Evolutionary conservation across 2,329 filamentous ascomycete genomes (phyloP).

Genomic region (Exophiala dermatitidis): DNA sequence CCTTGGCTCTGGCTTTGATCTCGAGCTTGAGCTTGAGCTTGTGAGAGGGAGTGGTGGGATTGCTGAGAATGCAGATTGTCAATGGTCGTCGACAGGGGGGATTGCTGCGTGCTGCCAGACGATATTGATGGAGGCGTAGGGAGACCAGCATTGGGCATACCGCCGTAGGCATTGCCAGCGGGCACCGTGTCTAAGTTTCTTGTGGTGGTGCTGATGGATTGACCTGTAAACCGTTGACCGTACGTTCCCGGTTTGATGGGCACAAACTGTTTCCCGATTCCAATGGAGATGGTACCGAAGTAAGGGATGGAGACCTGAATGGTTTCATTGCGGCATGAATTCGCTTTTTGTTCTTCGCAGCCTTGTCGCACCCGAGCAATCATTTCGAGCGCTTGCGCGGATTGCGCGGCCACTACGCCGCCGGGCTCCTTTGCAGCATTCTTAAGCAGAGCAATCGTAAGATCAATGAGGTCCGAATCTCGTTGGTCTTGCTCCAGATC

Average conservation of each 20-base stretch:
- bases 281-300: conserved; percentile 40
- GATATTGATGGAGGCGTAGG: conserved; percentile 25
- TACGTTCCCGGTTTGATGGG: conserved; percentile 24
- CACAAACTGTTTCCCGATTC: conserved; percentile 32
- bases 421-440: conserved; percentile 31
- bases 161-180: neutral
- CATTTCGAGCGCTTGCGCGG: conserved; percentile 36
- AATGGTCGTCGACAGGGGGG: conserved; percentile 20
- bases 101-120: conserved; percentile 20
- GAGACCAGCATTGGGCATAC: conserved; percentile 16
- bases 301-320: conserved; percentile 42
- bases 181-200: neutral
- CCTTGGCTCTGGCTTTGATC: too few relatives aligned
- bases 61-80: conserved; percentile 7
- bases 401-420: conserved; percentile 40
- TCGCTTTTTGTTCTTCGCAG: conserved; percentile 17
- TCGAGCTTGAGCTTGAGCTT: neutral
- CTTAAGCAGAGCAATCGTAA: conserved; percentile 32
- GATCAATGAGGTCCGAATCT: conserved; percentile 35
- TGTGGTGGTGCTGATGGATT: neutral
- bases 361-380: conserved; percentile 30
- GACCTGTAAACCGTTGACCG: conserved; percentile 3
- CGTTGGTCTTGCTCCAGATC: conserved; percentile 31
- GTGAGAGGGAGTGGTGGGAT: neutral
- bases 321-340: conserved; percentile 15